phyloP scores from a whole-genome alignment of 495 filamentous ascomycete species.

The Podospora conica region DNA sequence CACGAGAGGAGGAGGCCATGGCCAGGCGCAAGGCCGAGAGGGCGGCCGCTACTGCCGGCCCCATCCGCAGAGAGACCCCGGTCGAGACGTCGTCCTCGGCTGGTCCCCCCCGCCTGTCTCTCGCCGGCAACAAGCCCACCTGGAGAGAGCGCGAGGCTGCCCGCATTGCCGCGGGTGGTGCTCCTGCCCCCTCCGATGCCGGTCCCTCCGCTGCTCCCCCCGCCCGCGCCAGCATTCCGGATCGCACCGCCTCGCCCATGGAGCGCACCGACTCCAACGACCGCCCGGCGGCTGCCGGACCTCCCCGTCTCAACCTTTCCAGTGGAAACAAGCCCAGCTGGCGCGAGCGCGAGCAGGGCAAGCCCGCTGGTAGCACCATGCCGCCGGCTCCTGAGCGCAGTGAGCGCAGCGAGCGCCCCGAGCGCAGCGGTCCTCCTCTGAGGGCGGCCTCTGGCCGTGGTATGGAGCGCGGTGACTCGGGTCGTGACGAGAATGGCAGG shows the following conservation, averaged over 20 bases:
- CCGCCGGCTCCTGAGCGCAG: slow-evolving; percentile 14
- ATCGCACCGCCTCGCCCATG: slow-evolving; percentile 18
- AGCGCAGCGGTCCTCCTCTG: slow-evolving; percentile 18
- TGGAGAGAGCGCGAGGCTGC: slow-evolving; percentile 44
- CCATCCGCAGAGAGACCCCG: slow-evolving; percentile 31
- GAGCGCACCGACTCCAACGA: slow-evolving; percentile 51
- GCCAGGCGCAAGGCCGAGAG: slow-evolving; percentile 46
- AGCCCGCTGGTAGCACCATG: slow-evolving; percentile 22
- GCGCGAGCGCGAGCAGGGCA: slow-evolving; percentile 79
- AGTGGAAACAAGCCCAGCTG: slow-evolving; percentile 57
- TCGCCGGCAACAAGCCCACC: slow-evolving; percentile 30
- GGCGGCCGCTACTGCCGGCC: slow-evolving; percentile 23
- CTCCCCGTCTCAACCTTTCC: slow-evolving; percentile 63
- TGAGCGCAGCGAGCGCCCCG: background rate
- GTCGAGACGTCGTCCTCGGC: slow-evolving; percentile 32
- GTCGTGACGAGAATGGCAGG: slow-evolving; percentile 22
- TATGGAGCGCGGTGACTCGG: slow-evolving; percentile 27
- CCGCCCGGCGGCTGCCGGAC: slow-evolving; percentile 38
- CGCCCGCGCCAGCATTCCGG: slow-evolving; percentile 19
- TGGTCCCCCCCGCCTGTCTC: slow-evolving; percentile 25
- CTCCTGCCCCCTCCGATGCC: slow-evolving; percentile 18
- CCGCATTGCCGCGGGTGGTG: slow-evolving; percentile 2
- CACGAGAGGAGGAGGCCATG: slow-evolving; percentile 51
- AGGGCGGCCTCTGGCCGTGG: slow-evolving; percentile 25
- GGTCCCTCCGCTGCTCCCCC: slow-evolving; percentile 21